Conservation (phyloP, 2,329 filamentous ascomycete genomes). For the Colletotrichum sp. region DNA sequence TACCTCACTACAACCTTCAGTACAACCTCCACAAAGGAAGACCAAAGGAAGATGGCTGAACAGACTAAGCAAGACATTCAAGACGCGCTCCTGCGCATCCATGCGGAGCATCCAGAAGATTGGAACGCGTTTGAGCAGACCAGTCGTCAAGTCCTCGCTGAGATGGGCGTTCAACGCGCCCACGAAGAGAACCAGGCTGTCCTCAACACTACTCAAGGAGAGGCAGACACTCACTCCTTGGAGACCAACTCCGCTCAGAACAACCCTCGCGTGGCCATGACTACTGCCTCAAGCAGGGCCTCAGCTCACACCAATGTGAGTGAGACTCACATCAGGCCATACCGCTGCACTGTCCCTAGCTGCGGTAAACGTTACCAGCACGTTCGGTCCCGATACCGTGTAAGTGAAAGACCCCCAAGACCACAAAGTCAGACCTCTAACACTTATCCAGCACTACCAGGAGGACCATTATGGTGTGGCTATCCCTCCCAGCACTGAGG, state of each 20-base stretch:
- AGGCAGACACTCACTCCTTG: neutral
- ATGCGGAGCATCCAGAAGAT: neutral
- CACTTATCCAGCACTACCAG: neutral
- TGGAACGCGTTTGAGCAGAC: neutral
- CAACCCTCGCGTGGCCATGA: neutral
- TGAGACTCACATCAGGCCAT: neutral
- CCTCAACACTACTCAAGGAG: neutral
- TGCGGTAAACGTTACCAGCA: neutral
- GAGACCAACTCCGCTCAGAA: neutral
- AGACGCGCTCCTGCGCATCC: neutral
- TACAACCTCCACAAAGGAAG: neutral
- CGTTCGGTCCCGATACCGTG: neutral
- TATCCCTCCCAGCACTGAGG: neutral
- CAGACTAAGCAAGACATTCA: neutral
- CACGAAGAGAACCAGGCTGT: neutral
- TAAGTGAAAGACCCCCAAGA: neutral
- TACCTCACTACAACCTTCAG: neutral
- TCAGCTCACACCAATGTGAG: neutral
- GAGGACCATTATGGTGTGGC: neutral
- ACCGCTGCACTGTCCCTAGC: neutral
- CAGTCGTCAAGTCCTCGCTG: neutral
- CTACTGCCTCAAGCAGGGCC: neutral
- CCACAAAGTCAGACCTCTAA: accelerated
- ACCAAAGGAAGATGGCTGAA: neutral
- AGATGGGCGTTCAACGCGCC: neutral